Conservation (phyloP, 139 green algal species). For the Picochlorum sp. region DNA sequence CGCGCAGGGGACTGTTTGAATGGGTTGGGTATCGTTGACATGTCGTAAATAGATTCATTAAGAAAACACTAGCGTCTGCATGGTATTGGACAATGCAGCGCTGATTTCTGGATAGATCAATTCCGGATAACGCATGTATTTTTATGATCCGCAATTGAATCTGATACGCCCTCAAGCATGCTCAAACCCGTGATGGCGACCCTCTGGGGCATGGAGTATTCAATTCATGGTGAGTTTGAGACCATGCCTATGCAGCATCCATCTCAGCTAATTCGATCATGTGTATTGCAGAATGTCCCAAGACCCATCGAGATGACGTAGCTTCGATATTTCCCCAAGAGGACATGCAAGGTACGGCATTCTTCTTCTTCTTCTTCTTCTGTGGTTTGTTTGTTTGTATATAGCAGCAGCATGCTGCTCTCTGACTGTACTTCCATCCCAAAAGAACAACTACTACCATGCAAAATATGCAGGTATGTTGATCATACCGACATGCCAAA, state of each 20-base stretch:
- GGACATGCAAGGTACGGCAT: conserved; percentile 29
- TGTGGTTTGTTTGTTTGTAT: too few species aligned
- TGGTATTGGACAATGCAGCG: too few species aligned
- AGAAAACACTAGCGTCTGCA: too few species aligned
- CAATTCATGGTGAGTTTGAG: conserved; percentile 42
- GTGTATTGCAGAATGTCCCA: conserved; percentile 20
- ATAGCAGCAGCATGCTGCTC: neutral
- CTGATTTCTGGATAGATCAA: too few species aligned
- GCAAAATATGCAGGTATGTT: conserved; percentile 12
- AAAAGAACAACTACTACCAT: too few species aligned
- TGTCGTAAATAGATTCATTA: too few species aligned
- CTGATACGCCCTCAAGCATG: too few species aligned
- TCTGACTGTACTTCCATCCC: neutral
- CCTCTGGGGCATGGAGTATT: conserved; percentile 60
- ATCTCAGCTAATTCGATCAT: neutral
- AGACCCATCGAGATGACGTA: conserved; percentile 38
- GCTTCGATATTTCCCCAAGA: conserved; percentile 38
- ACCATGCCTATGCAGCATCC: neutral
- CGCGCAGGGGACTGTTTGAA: too few species aligned
- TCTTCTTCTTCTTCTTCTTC: neutral
- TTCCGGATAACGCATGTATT: too few species aligned
- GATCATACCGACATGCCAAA: conserved; percentile 81
- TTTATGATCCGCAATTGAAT: too few species aligned
- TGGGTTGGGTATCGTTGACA: too few species aligned
- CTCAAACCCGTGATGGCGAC: conserved; percentile 28